Evolutionary conservation across 2,329 filamentous ascomycete genomes (phyloP).

Genomic region (Lasiodiplodia theobromae): DNA sequence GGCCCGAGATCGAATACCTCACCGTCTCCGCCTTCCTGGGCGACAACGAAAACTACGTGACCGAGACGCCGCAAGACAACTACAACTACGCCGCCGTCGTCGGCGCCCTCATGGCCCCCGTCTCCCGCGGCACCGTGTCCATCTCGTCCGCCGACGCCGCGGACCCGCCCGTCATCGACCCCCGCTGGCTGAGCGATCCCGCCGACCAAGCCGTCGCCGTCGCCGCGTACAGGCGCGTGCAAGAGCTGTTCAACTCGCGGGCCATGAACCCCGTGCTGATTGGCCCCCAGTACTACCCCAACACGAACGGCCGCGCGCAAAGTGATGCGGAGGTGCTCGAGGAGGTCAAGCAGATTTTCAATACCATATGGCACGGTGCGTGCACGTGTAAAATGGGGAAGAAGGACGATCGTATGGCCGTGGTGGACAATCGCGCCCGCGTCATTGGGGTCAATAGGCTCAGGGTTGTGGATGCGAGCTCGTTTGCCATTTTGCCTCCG

Average conservation of each 20-base stretch:
- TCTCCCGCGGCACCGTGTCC: conserved; percentile 61
- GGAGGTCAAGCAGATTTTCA: conserved; percentile 59
- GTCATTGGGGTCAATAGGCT: conserved; percentile 37
- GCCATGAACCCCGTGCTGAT: conserved; percentile 47
- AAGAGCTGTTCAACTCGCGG: conserved; percentile 38
- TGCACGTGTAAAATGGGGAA: conserved; percentile 16
- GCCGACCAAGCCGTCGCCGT: conserved; percentile 44
- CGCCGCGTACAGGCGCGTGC: conserved; percentile 41
- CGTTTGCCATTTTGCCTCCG: conserved; percentile 33
- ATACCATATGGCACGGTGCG: conserved; percentile 2
- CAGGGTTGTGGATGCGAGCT: conserved; percentile 37
- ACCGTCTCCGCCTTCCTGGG: background rate
- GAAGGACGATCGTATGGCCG: conserved; percentile 28
- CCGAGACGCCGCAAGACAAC: conserved; percentile 33
- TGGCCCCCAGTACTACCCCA: conserved; percentile 61
- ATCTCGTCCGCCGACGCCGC: conserved; percentile 61
- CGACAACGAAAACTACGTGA: conserved; percentile 19
- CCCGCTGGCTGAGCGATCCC: conserved; percentile 43
- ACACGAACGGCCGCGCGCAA: conserved; percentile 55
- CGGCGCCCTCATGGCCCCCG: conserved; percentile 47
- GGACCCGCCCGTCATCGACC: conserved; percentile 60
- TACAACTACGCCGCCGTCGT: conserved; percentile 38
- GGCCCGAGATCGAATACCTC: conserved; percentile 35
- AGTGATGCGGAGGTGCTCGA: conserved; percentile 58
- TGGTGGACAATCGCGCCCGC: conserved; percentile 34